phyloP scores from a whole-genome alignment of 192 early-diverging fungal genomes.

The Coemansia sp. region DNA sequence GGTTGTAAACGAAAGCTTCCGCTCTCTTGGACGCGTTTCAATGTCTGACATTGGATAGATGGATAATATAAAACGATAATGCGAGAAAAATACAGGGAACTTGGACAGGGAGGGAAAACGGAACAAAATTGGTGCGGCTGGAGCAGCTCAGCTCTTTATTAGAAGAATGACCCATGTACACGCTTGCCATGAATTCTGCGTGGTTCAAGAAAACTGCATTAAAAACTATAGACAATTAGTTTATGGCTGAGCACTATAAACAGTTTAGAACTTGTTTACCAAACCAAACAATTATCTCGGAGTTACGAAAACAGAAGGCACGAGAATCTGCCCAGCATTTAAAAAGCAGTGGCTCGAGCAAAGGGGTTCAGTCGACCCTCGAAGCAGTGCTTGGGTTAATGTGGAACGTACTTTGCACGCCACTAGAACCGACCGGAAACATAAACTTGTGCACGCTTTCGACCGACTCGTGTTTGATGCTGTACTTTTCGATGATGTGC shows the following conservation, averaged over 20 bases:
- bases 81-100: not conserved
- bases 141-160: not conserved
- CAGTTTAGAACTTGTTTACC: not conserved
- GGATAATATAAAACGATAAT: not conserved
- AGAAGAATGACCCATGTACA: not conserved
- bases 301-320: not conserved
- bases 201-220: not conserved
- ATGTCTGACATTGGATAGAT: not conserved
- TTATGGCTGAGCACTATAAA: not conserved
- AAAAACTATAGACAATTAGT: conserved; percentile 1
- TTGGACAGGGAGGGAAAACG: not conserved
- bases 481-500: conserved; percentile 31
- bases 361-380: not conserved
- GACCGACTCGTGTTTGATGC: conserved; percentile 13
- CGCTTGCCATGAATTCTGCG: not conserved
- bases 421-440: conserved; percentile 41
- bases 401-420: conserved; percentile 24
- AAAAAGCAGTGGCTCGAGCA: not conserved
- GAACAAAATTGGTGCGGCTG: not conserved
- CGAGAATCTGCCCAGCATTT: no score
- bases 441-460: conserved; percentile 39
- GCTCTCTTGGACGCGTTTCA: not conserved
- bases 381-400: conserved; percentile 1
- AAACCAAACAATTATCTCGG: not conserved
- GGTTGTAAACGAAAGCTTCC: not conserved